Evolutionary conservation across 352 stramenopile species (phyloP).

Genomic region (Phytophthora litchii): DNA sequence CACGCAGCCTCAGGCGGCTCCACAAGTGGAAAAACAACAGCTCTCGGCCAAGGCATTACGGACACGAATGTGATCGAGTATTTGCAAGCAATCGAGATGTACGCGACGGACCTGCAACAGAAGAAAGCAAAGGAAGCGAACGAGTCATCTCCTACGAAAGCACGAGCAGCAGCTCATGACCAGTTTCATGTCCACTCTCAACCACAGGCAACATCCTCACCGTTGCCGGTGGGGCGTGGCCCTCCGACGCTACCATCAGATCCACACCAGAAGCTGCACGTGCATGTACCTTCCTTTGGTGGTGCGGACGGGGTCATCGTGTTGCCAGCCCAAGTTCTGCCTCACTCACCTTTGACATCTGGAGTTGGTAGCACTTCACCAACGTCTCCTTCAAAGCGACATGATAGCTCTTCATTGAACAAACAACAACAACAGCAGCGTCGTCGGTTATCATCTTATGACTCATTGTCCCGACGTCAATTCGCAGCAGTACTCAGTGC

Average conservation of each 20-base stretch:
- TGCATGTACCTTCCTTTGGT: slow-evolving; percentile 63
- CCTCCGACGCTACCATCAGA: slow-evolving; percentile 59
- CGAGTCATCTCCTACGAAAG: slow-evolving; percentile 21
- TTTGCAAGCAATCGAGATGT: slow-evolving; percentile 79
- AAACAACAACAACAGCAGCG: slow-evolving; percentile 32
- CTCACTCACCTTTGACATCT: neutral
- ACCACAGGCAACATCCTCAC: slow-evolving; percentile 1
- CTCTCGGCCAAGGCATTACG: slow-evolving; percentile 31
- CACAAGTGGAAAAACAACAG: slow-evolving; percentile 22
- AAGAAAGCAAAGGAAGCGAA: slow-evolving; percentile 29
- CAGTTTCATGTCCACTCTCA: slow-evolving; percentile 13
- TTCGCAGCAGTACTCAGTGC: slow-evolving; percentile 40
- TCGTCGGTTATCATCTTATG: slow-evolving; percentile 43
- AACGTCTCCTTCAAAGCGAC: slow-evolving; percentile 16
- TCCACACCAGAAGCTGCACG: slow-evolving; percentile 55
- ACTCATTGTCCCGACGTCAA: slow-evolving; percentile 53
- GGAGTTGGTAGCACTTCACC: slow-evolving; percentile 2
- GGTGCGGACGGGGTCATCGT: slow-evolving; percentile 63
- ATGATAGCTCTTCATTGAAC: slow-evolving; percentile 19
- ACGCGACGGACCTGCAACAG: slow-evolving; percentile 62
- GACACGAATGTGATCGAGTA: slow-evolving; percentile 79
- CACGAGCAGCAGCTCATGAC: slow-evolving; percentile 5
- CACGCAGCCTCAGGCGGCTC: slow-evolving; percentile 53
- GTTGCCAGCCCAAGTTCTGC: slow-evolving; percentile 36
- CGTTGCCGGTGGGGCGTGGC: slow-evolving; percentile 48